Evolutionary conservation across 1,284 basidiomycete genomes (phyloP), one percentile per base, ranked within the genome.

Genomic region (Porodaedalea pini): DNA sequence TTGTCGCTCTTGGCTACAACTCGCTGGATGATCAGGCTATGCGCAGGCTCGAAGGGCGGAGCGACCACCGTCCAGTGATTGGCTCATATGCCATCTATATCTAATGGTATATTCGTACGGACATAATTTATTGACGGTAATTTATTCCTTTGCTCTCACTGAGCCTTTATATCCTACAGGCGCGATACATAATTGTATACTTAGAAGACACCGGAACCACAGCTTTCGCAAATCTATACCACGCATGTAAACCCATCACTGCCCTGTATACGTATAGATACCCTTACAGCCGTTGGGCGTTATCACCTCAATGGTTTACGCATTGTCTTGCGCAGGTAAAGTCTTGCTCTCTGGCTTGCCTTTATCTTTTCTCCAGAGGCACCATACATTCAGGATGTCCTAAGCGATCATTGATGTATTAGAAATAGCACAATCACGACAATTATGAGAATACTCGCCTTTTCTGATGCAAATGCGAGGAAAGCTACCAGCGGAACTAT

Each of bases 11-110:
- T 11, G 74, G 74, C 44, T 93, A 93, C 67, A 73, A 78, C 62
- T 88, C 86, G 17, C 73, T 93, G 41, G 87, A 91, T 63, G 90
- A 93, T 67, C 75, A 76, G 29, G 83, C 77, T 8, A 92, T 92
- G 89, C 77, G 83, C 54, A 72, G 79, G 50, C 67, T 93, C 32
- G 86, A 89, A 67, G 91, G 85, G n/a, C 77, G 85, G 50, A 88
- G 86, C 62, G 87, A 90, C 67, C 88, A 90, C 66, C 72, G 90
- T 48, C 90, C 90, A 0, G 90, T 92, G 25, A 83, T 92, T 62
- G 88, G 87, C 60, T 78, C 80, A 27, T 90, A 86, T 66, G 80
- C 79, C 43, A 72, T 87, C 52, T 88, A 86, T 65, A 61, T 82
- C 40, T 82, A 66, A 73, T 55, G 25, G 5, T 29, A 10, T 19